Evolutionary conservation across 768 basidiomycete genomes (phyloP), one percentile per base, ranked within the genome.

Genomic region (Leccinum rimulosum): DNA sequence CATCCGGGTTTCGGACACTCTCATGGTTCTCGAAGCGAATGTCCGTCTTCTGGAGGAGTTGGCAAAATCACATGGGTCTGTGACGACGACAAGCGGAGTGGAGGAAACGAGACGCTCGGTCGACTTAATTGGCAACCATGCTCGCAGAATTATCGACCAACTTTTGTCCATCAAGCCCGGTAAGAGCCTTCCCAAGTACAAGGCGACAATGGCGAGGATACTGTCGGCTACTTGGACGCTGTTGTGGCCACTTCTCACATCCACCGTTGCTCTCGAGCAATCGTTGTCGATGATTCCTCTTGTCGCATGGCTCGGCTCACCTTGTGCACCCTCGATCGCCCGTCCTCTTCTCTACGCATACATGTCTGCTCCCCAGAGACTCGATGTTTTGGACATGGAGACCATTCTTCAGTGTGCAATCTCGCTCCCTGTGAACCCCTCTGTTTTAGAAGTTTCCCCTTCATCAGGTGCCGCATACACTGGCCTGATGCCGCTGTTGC

Each of bases 321-420:
- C 72, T 40, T 71, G 76, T 0, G 62, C 71, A 4, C 65, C 70
- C 0, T 69, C 69, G 40, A 73, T 80, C 17, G 75, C 77, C 2
- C 68, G 72, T 7, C 71, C 74, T 55, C 73, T 79, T 60, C 68
- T 87, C 31, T 73, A 82, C 36, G 67, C 80, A 12, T 86, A 84
- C 65, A 72, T 72, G 56, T 61, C 73, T n/a, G 68, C 78, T 69
- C 74, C 63, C 52, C 60, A 47, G 30, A 70, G 74, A 4, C 74
- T 86, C 9, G 9, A 65, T 1, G 3, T 63, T 0, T 61, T 70
- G 7, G 83, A 85, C 40, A 82, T 83, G 75, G 79, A 79, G 45
- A 53, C 59, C 2, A 66, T 78, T 7, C 62, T 88, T 17, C 62
- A 80, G 1, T 76, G 75, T 30, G 77, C 80, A 7, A 64, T 69